A percentile compares a stretch with the other conserved stretches of the same genome.
Evolutionary conservation across 2,329 filamentous ascomycete species (phyloP).

Genomic region (Fusarium fracticaudum): DNA sequence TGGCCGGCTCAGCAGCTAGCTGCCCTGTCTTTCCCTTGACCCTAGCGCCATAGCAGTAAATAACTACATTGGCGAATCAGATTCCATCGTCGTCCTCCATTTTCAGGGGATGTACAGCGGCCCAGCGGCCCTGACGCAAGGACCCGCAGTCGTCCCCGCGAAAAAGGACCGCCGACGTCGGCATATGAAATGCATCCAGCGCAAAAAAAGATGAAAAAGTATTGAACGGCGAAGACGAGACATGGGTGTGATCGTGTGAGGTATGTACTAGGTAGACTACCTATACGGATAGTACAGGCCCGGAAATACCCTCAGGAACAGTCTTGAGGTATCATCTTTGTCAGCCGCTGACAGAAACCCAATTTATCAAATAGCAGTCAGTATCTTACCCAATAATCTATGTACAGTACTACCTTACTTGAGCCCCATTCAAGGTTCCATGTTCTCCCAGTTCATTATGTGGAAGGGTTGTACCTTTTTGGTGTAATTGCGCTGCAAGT

Average conservation of each 20-base stretch:
- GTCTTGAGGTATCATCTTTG: not conserved
- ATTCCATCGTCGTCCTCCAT: not conserved
- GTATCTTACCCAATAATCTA: not conserved
- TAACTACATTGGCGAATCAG: conserved; percentile 18
- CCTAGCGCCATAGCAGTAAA: conserved; percentile 26
- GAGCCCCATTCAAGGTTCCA: conserved; percentile 10
- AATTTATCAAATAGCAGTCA: not conserved
- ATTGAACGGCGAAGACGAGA: not conserved
- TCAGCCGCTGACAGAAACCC: conserved; percentile 13
- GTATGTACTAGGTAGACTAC: not conserved
- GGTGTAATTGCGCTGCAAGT: conserved; percentile 2
- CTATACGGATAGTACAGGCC: not conserved
- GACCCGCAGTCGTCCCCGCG: conserved; percentile 24
- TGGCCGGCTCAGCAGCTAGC: conserved; percentile 1
- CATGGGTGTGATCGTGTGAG: not conserved
- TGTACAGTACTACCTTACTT: not conserved
- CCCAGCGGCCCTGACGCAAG: conserved; percentile 28
- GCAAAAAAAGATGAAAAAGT: conserved; percentile 18
- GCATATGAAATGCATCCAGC: conserved; percentile 26
- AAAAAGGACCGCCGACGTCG: conserved; percentile 41
- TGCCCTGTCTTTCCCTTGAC: conserved; percentile 18
- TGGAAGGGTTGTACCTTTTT: conserved; percentile 14
- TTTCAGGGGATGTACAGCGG: conserved; percentile 6
- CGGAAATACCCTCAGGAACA: conserved; percentile 1
- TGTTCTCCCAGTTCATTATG: not conserved